These are phyloP conservation scores for Obelidium mucronatum DNA, from an alignment of 192 early-diverging fungal species.

Conservation along the genomic window DNA sequence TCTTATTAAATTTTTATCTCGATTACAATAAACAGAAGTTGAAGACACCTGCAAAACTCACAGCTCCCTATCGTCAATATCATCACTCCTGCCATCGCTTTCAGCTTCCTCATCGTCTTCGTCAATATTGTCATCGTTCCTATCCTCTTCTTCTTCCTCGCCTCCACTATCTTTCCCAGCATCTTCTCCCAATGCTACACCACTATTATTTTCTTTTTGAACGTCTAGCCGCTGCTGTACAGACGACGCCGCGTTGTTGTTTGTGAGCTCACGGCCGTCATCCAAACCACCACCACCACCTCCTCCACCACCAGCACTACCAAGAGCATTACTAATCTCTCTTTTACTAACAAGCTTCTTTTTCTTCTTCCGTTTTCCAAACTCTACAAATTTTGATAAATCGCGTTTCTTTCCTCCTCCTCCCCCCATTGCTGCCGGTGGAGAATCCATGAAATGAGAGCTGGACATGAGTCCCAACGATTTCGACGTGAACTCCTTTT, in stretches of 20 bases:
- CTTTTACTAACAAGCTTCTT: conserved; percentile 16
- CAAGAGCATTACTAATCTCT: not conserved
- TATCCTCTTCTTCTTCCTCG: conserved; percentile 2
- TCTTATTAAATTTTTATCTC: no score
- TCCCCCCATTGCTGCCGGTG: not conserved
- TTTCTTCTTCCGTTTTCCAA: conserved; percentile 8
- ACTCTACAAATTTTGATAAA: not conserved
- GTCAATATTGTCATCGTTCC: conserved; percentile 8
- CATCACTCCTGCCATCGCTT: conserved; percentile 8
- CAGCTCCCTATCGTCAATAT: not conserved
- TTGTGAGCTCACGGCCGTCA: no score
- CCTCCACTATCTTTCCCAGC: not conserved
- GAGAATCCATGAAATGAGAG: not conserved
- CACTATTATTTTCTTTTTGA: not conserved
- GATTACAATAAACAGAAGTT: no score
- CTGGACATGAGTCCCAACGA: not conserved
- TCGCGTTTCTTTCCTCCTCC: not conserved
- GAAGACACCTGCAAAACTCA: not conserved
- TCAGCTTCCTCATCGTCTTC: conserved; percentile 27
- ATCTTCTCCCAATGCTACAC: not conserved
- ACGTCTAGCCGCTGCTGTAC: not conserved
- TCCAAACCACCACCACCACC: not conserved
- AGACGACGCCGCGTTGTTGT: not conserved
- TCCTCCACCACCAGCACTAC: not conserved
- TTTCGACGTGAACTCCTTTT: conserved; percentile 1